phyloP scores from a whole-genome alignment of 2,329 filamentous ascomycete genomes.

The Neonectria hederae region DNA sequence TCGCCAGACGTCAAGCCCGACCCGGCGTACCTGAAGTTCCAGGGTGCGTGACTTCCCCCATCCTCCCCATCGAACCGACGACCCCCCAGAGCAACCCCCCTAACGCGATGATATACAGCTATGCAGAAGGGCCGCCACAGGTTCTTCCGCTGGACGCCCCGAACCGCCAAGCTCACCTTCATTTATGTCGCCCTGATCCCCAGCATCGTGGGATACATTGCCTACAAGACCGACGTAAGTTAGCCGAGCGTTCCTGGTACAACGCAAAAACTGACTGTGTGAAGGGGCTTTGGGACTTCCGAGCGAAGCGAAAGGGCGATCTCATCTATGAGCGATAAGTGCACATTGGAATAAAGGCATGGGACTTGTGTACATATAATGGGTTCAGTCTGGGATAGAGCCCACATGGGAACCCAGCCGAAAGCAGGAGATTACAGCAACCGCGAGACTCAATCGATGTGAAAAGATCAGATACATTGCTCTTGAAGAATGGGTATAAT shows the following conservation, averaged over 20 bases:
- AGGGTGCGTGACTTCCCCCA: slow-evolving; percentile 47
- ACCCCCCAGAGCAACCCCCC: slow-evolving; percentile 9
- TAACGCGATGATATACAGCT: slow-evolving; percentile 61
- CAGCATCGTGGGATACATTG: slow-evolving; percentile 72
- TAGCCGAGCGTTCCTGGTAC: slow-evolving; percentile 3
- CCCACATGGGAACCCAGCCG: slow-evolving; percentile 33
- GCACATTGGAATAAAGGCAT: slow-evolving; percentile 15
- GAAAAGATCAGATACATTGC: slow-evolving; percentile 15
- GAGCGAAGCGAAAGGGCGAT: slow-evolving; percentile 90
- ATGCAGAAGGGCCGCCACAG: slow-evolving; percentile 87
- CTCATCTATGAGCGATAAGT: slow-evolving; percentile 79
- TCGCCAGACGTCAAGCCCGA: slow-evolving; percentile 53
- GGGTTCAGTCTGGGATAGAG: slow-evolving; percentile 43
- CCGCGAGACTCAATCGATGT: slow-evolving; percentile 10
- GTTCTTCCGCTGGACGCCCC: slow-evolving; percentile 93
- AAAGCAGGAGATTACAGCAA: slow-evolving; percentile 27
- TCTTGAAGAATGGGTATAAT: slow-evolving; percentile 43
- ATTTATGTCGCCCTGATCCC: slow-evolving; percentile 81
- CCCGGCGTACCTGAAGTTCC: slow-evolving; percentile 54
- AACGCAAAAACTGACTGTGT: slow-evolving; percentile 34
- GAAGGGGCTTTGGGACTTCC: slow-evolving; percentile 86
- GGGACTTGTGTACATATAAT: slow-evolving; percentile 56
- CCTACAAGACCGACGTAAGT: slow-evolving; percentile 88
- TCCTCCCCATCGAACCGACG: slow-evolving; percentile 23
- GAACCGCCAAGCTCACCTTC: slow-evolving; percentile 82